Percentiles rank a stretch among this genome's conserved stretches.
Evolutionary conservation across 805 yeast species (phyloP).

Genomic region (Ogataea pignaliae): DNA sequence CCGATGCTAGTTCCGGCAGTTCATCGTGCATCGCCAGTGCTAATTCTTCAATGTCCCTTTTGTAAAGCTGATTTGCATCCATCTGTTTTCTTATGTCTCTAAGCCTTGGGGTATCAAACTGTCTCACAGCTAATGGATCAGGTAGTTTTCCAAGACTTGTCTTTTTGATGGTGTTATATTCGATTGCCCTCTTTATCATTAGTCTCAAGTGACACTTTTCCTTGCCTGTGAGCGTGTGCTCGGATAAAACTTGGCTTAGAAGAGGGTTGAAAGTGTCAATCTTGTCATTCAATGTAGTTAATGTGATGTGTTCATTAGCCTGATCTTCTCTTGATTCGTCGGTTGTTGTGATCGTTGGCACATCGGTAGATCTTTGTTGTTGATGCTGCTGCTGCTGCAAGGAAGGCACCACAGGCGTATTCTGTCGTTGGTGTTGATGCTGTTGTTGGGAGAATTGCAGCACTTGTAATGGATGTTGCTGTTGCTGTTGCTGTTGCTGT

Average conservation of each 20-base stretch:
- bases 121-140: slow-evolving; percentile 61
- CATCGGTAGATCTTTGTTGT: slow-evolving; percentile 1
- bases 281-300: slow-evolving; percentile 21
- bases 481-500: slow-evolving; percentile 27
- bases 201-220: slow-evolving; percentile 41
- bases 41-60: slow-evolving; percentile 70
- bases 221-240: slow-evolving; percentile 35
- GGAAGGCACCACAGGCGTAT: no score
- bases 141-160: slow-evolving; percentile 72
- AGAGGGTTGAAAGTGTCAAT: slow-evolving; percentile 15
- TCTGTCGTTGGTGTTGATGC: slow-evolving; percentile 3
- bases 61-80: slow-evolving; percentile 49
- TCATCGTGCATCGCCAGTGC: slow-evolving; percentile 83
- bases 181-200: slow-evolving; percentile 39
- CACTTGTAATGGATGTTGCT: neutral
- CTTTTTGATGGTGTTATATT: slow-evolving; percentile 40
- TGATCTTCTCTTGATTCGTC: slow-evolving; percentile 12
- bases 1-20: slow-evolving; percentile 85
- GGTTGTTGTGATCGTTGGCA: slow-evolving; percentile 8
- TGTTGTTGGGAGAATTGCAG: slow-evolving; percentile 1
- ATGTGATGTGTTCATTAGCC: slow-evolving; percentile 9
- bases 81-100: slow-evolving; percentile 79
- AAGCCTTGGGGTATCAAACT: slow-evolving; percentile 82
- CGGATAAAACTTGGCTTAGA: slow-evolving; percentile 11
- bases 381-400: slow-evolving; percentile 4